Evolutionary conservation across 169 alveolate species (phyloP).

Genomic region (Plasmodium gallinaceum): DNA sequence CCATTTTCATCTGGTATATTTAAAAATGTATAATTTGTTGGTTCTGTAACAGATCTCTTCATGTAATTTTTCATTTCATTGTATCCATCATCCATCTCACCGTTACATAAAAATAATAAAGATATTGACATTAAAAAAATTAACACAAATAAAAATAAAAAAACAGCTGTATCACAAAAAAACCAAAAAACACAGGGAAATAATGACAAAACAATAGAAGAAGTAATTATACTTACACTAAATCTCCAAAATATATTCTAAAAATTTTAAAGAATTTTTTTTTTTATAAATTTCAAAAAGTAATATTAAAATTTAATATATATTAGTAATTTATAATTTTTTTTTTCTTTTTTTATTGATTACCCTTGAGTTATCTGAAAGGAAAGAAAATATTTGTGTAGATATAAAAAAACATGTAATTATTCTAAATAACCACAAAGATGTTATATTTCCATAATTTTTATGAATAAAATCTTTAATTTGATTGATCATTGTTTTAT

Average conservation of each 20-base stretch:
- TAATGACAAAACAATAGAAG: conserved; percentile 29
- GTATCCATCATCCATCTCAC: conserved; percentile 51
- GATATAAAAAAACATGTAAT: conserved; percentile 39
- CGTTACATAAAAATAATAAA: conserved; percentile 43
- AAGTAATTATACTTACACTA: conserved; percentile 14
- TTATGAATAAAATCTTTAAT: conserved; percentile 58
- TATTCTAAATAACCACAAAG: conserved; percentile 63
- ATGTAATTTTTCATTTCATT: conserved; percentile 66
- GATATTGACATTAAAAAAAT: conserved; percentile 45
- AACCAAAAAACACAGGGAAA: conserved; percentile 71
- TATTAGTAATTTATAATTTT: not conserved
- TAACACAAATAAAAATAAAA: conserved; percentile 52
- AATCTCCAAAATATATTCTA: conserved; percentile 58
- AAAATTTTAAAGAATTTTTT: not conserved
- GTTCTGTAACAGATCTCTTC: conserved; percentile 61
- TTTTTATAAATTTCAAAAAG: not conserved
- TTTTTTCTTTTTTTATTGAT: not conserved
- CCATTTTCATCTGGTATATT: conserved; percentile 46
- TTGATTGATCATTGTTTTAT: conserved; percentile 72
- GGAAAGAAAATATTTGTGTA: conserved; percentile 30
- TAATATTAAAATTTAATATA: not conserved
- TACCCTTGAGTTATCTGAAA: conserved; percentile 35
- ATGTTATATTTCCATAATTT: conserved; percentile 49
- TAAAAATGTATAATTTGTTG: conserved; percentile 71
- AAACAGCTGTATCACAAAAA: conserved; percentile 72